Percentiles rank a stretch among this genome's conserved stretches.
Conservation (phyloP, 768 basidiomycete genomes). For the Mycena olivaceomarginata region DNA sequence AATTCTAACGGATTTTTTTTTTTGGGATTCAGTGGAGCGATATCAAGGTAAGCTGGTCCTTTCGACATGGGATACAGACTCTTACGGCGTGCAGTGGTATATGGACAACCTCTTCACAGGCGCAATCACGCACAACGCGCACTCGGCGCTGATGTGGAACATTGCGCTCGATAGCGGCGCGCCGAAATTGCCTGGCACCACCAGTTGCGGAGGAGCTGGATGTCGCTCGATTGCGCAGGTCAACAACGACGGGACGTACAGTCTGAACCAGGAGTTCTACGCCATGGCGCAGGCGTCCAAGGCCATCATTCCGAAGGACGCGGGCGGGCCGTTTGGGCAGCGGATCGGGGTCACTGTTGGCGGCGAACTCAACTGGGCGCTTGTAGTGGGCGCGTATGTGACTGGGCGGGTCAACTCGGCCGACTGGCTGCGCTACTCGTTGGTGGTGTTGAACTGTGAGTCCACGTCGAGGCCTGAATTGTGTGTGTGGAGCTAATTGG, state of each 20-base stretch:
- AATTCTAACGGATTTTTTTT: not conserved
- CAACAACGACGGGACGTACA: constrained; percentile 78
- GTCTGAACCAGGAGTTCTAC: constrained; percentile 86
- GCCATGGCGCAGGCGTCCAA: constrained; percentile 86
- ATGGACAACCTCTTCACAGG: constrained; percentile 75
- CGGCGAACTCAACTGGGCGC: constrained; percentile 73
- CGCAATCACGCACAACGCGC: constrained; percentile 60
- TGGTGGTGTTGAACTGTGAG: constrained; percentile 85
- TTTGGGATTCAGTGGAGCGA: constrained; percentile 77
- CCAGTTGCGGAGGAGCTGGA: constrained; percentile 76
- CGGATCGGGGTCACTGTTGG: constrained; percentile 79
- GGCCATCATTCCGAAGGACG: constrained; percentile 81
- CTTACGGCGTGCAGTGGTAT: constrained; percentile 69
- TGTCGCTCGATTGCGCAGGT: constrained; percentile 83
- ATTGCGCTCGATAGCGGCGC: constrained; percentile 79
- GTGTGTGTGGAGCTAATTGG: not conserved
- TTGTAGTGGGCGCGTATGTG: constrained; percentile 79
- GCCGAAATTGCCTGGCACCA: constrained; percentile 80
- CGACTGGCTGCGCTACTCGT: constrained; percentile 79
- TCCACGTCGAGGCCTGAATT: not conserved
- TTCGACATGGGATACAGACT: no score
- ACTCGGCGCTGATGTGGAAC: constrained; percentile 84
- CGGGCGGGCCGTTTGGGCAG: constrained; percentile 80
- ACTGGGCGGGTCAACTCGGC: constrained; percentile 70
- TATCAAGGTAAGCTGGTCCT: constrained; percentile 72